Evolutionary conservation across 371 early-diverging fungal genomes (phyloP), one percentile per base, ranked within the genome.

Genomic region (Apophysomyces elegans): DNA sequence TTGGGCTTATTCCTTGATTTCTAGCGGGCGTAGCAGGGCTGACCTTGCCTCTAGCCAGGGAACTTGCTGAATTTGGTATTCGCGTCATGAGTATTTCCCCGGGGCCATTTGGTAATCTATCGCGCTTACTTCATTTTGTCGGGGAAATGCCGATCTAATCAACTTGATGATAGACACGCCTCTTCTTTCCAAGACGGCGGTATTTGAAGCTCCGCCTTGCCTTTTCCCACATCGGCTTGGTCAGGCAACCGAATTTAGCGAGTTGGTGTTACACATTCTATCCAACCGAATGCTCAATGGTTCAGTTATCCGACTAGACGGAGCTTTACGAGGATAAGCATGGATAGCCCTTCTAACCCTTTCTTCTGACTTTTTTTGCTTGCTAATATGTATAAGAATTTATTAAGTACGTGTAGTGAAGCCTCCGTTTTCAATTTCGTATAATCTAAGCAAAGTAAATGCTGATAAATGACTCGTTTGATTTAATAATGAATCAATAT

Each of bases 41-140:
- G 67, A 86, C 88, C 5, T 60, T 89, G 18, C 89, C 89, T 7
- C 72, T 89, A 70, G 88, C 89, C 21, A 76, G 77, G 39, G 88
- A 89, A 38, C 57, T 89, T 43, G 69, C 87, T 32, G 61, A 69
- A 6, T 78, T 77, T 63, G 85, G 87, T 59, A 70, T 85, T 36
- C 86, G 87, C 7, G 84, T 86, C 4, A 78, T 84, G 70, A 76
- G 80, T n/a, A 77, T 89, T 45, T 87, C 88, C 2, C 89, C 88
- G 1, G 88, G 88, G 9, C 69, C 78, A 21, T 88, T 86, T 71
- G 83, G 85, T 84, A 75, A 62, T 32, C 39, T 13, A 44, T 9
- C 11, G 37, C 7, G 16, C 12, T 9, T 56, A 47, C 39, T 60
- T 54, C 6, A 54, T 58, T 58, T 13, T 62, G 16, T 13, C 44